Percentiles rank a stretch among this genome's conserved stretches.
Evolutionary conservation across 2,329 filamentous ascomycete species (phyloP).

Genomic region (Calonectria honghensis): DNA sequence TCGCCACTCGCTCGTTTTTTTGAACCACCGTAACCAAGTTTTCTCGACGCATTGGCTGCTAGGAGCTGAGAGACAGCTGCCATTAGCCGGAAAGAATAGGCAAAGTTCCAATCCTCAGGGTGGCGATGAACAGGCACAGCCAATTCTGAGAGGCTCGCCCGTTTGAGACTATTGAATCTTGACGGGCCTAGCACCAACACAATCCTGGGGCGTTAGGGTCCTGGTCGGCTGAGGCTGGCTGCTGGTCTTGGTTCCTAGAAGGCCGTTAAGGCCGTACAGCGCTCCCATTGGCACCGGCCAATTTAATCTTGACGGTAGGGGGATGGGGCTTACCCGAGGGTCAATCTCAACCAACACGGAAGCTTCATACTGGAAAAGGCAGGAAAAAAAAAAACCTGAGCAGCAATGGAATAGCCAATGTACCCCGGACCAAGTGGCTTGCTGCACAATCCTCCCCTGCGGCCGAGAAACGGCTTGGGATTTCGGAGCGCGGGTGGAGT

Average conservation of each 20-base stretch:
- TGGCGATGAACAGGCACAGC: slow-evolving; percentile 24
- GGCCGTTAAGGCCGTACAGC: slow-evolving; percentile 31
- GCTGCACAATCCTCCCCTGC: slow-evolving; percentile 42
- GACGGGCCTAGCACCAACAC: slow-evolving; percentile 25
- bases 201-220: slow-evolving; percentile 24
- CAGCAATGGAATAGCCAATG: slow-evolving; percentile 35
- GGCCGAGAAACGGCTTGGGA: slow-evolving; percentile 47
- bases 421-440: slow-evolving; percentile 53
- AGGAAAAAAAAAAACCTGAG: slow-evolving; percentile 25
- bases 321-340: slow-evolving; percentile 16
- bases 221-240: slow-evolving; percentile 43
- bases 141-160: slow-evolving; percentile 15
- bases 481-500: slow-evolving; percentile 43
- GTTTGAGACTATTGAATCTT: slow-evolving; percentile 15
- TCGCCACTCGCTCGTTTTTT: slow-evolving; percentile 29
- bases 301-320: slow-evolving; percentile 23
- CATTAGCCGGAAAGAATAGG: slow-evolving; percentile 39
- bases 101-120: slow-evolving; percentile 42
- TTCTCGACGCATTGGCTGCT: slow-evolving; percentile 14
- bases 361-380: slow-evolving; percentile 17
- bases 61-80: slow-evolving; percentile 38
- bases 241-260: slow-evolving; percentile 15
- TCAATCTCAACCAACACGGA: slow-evolving; percentile 20
- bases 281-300: not conserved
- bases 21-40: slow-evolving; percentile 20